Base-by-base conservation (phyloP, 257 asterid species). In the Gardenia jasminoides region DNA sequence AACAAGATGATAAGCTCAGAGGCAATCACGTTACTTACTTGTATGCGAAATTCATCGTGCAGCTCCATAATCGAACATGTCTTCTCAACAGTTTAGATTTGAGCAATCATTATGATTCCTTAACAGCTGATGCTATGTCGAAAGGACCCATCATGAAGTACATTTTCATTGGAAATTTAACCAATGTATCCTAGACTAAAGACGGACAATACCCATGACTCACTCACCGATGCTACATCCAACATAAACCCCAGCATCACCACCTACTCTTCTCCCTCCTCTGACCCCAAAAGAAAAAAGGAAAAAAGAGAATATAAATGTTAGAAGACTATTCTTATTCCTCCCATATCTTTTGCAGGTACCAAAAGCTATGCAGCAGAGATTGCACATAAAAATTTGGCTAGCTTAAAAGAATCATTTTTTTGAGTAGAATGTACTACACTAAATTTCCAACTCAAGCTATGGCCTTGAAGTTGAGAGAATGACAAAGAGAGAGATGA, bases 31-130 rank as follows among this genome's bases (percentile, higher is more conserved):
- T 68, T 24, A 67, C 79, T 74, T 80, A 80, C 79, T 80, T 74
- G 83, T 46, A 43, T 12, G 50, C 74, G 76, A 80, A 74, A 76
- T 28, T 46, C 77, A 69, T 68, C 72, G 44, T 75, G 84, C 84
- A 70, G 77, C 73, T 81, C 75, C 81, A 62, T 7, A 48, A 46
- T 61, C 13, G 78, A 76, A 70, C 48, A 61, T 59, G 75, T 58
- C 81, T 66, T 74, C 46, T 59, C 77, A 76, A 70, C 67, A 15
- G 74, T 24, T 76, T 22, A 58, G 59, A 64, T 76, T 46, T 17
- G 33, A 17, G 74, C 54, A 52, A 62, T 73, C 64, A 12, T 9
- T 80, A 69, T 44, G 46, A 70, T 76, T 76, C 80, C 48, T 52
- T 61, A 11, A 76, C 54, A 68, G 62, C 67, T 39, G 67, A 13